Evolutionary conservation across 257 asterid species (phyloP).

Genomic region (Solanum corneliomulleri): DNA sequence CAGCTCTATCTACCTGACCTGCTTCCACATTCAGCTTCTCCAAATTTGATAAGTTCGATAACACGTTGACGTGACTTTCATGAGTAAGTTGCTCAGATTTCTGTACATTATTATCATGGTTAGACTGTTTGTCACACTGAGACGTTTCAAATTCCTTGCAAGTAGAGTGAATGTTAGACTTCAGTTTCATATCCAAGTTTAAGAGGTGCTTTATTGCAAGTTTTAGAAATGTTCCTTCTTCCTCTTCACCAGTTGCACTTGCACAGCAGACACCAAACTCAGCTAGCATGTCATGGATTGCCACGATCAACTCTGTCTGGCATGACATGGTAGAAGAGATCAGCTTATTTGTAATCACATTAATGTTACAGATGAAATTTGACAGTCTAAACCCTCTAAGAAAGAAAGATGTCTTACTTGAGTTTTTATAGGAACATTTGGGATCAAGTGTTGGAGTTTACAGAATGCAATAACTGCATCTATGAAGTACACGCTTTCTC

Average conservation of each 20-base stretch:
- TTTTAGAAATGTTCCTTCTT: conserved; percentile 82
- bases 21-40: conserved; percentile 27
- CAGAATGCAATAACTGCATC: conserved; percentile 89
- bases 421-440: conserved; percentile 52
- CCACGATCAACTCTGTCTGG: conserved; percentile 78
- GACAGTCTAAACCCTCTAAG: conserved; percentile 2
- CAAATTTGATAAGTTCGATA: conserved; percentile 19
- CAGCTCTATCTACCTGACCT: conserved; percentile 22
- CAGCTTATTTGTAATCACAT: not conserved
- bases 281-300: conserved; percentile 94
- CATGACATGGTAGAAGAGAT: conserved; percentile 5
- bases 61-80: conserved; percentile 8
- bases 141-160: conserved; percentile 38
- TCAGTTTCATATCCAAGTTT: conserved; percentile 86
- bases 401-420: conserved; percentile 52
- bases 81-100: conserved; percentile 25
- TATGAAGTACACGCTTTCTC: conserved; percentile 50
- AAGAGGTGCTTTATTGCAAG: conserved; percentile 89
- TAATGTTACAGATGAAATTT: conserved; percentile 1
- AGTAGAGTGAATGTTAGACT: conserved; percentile 30
- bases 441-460: conserved; percentile 69
- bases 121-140: conserved; percentile 17
- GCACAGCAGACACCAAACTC: conserved; percentile 97
- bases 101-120: conserved; percentile 29
- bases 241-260: conserved; percentile 64